phyloP scores from a whole-genome alignment of 2,329 filamentous ascomycete species.

The Colletotrichum sp. region DNA sequence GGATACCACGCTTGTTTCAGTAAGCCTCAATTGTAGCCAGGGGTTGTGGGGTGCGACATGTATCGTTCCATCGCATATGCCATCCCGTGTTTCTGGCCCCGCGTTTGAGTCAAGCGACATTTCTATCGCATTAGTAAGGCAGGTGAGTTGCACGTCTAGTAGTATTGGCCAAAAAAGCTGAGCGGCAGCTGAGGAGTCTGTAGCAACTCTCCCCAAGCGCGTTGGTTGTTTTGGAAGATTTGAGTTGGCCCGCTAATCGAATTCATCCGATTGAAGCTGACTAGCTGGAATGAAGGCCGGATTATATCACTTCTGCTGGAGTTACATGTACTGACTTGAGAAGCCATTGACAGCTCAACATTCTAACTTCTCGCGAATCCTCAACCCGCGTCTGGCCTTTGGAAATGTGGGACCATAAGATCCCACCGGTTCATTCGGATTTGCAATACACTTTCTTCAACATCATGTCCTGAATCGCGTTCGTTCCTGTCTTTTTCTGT shows the following conservation, averaged over 20 bases:
- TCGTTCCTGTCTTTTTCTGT: not conserved
- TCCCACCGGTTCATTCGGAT: not conserved
- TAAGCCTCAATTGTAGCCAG: not conserved
- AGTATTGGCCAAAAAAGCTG: not conserved
- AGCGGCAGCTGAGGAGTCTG: not conserved
- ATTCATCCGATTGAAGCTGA: not conserved
- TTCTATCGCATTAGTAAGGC: not conserved
- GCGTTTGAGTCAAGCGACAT: not conserved
- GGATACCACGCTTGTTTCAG: not conserved
- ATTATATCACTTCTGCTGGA: not conserved
- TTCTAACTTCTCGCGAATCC: not conserved
- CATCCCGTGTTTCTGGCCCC: not conserved
- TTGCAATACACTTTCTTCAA: not conserved
- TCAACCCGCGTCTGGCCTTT: not conserved
- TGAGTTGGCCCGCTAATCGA: not conserved
- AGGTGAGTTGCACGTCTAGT: not conserved
- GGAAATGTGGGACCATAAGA: not conserved
- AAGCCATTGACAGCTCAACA: not conserved
- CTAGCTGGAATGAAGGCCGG: fast-evolving
- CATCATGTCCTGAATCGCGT: not conserved
- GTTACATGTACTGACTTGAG: fast-evolving
- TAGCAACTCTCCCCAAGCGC: not conserved
- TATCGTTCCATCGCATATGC: not conserved
- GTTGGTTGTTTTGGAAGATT: not conserved
- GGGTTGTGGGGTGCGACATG: not conserved